Conservation (phyloP, 2,329 filamentous ascomycete genomes). For the Aspergillus transmontanensis region DNA sequence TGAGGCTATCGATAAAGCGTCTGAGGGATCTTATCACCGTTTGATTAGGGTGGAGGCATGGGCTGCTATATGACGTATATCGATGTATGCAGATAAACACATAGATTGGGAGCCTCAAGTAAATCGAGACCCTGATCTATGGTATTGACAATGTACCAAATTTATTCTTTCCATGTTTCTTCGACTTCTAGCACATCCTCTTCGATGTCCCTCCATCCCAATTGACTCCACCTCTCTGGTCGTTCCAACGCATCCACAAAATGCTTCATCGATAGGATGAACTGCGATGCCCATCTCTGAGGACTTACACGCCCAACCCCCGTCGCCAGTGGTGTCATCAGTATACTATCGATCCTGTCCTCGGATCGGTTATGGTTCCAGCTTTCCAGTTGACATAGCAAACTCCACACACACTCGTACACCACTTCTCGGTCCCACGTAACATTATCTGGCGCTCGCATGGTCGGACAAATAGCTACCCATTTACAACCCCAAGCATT, state of each 20-base stretch:
- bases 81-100: not conserved
- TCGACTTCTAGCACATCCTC: slow-evolving; percentile 30
- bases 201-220: slow-evolving; percentile 41
- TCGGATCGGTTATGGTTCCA: slow-evolving; percentile 43
- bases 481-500: slow-evolving; percentile 49
- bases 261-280: slow-evolving; percentile 55
- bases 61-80: not conserved
- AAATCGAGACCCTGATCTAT: not conserved
- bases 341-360: slow-evolving; percentile 44
- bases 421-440: slow-evolving; percentile 57
- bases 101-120: not conserved
- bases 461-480: slow-evolving; percentile 57
- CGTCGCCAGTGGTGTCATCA: slow-evolving; percentile 58
- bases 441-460: slow-evolving; percentile 50
- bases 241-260: slow-evolving; percentile 51
- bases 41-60: slow-evolving; percentile 2
- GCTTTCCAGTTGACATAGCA: slow-evolving; percentile 52
- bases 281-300: slow-evolving; percentile 54
- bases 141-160: not conserved
- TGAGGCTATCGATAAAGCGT: slow-evolving; percentile 24
- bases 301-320: slow-evolving; percentile 51
- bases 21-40: not conserved
- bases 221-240: slow-evolving; percentile 45
- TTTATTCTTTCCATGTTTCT: slow-evolving; percentile 24
- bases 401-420: slow-evolving; percentile 57